phyloP scores from a whole-genome alignment of 129 eudicot species.

The Ambrosia trifida region DNA sequence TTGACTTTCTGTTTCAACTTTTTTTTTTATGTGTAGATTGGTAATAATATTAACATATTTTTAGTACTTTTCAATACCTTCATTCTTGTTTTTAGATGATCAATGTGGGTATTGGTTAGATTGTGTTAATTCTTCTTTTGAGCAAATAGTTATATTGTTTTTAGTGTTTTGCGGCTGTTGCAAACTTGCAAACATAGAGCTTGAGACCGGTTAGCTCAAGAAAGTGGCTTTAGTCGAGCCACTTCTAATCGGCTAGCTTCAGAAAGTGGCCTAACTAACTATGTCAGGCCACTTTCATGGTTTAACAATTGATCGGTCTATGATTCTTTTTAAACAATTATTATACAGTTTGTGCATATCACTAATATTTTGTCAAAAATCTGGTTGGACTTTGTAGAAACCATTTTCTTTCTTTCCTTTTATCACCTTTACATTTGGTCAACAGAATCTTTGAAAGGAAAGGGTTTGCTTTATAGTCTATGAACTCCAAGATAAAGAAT shows the following conservation, averaged over 20 bases:
- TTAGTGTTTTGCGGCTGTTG: background rate
- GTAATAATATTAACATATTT: conserved; percentile 24
- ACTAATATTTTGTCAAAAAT: too few species aligned
- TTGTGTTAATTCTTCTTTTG: conserved; percentile 5
- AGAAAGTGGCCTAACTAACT: too few species aligned
- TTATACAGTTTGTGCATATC: background rate
- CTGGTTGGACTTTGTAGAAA: too few species aligned
- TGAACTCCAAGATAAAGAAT: conserved; percentile 16
- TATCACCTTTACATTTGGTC: conserved; percentile 32
- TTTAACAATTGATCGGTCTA: background rate
- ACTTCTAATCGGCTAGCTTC: too few species aligned
- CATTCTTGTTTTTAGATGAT: conserved; percentile 12
- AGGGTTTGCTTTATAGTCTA: conserved; percentile 22
- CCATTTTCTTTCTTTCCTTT: background rate
- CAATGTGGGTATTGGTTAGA: conserved; percentile 19
- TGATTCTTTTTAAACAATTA: background rate
- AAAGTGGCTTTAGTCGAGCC: conserved; percentile 1
- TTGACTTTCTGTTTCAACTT: conserved; percentile 12
- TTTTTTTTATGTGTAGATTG: background rate
- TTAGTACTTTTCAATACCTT: background rate
- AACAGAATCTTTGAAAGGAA: conserved; percentile 34
- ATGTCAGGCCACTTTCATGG: background rate
- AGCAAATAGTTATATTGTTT: conserved; percentile 7
- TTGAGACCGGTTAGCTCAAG: background rate
- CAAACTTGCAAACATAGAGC: background rate